Evolutionary conservation across 306 rosid genomes (phyloP), one percentile per base, ranked within the genome.

Genomic region (Corylus avellana): DNA sequence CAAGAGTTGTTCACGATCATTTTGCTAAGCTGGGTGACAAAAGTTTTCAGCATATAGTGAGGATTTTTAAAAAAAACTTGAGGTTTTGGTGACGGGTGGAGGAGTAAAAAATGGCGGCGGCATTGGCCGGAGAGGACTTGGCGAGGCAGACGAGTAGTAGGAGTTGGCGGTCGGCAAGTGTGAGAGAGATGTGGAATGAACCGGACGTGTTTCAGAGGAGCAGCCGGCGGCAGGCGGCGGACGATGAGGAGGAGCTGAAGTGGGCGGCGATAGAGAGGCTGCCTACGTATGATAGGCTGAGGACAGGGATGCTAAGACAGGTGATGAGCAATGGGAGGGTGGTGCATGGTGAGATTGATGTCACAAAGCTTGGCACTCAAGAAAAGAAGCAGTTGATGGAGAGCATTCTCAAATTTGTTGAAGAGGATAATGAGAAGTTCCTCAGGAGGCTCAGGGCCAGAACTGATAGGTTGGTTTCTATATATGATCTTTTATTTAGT

Each of bases 231-330:
- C 86, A 78, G 70, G 76, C 68, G 17, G 84, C 62, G 62, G 88
- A 91, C 13, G 94, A 93, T n/a, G 95, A 91, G 75, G 85, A 90
- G 55, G 90, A 91, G 79, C 85, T 93, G 71, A 86, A 58, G 20
- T 93, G 98, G 98, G 98, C 92, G 2, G 98, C 97, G 57, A 84
- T 93, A 4, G 95, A 93, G 29, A 79, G 97, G 73, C 58, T 93
- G 71, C 98, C 98, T 2, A 93, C 97, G 12, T 87, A 89, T 59
- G 93, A 93, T 22, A 81, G 98, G 58, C 75, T 93, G 87, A 81
- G 90, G 32, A 90, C 85, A 44, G 93, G 98, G 22, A 79, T 93
- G 78, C 14, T 93, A 39, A 86, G 57, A 39, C 94, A 88, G 51
- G 93, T 87, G 55, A 76, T 66, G 51, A 87, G 87, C 13, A 86